Evolutionary conservation across 441 rosid genomes (phyloP), one percentile per base, ranked within the genome.

Genomic region (Raphanus hybrid): DNA sequence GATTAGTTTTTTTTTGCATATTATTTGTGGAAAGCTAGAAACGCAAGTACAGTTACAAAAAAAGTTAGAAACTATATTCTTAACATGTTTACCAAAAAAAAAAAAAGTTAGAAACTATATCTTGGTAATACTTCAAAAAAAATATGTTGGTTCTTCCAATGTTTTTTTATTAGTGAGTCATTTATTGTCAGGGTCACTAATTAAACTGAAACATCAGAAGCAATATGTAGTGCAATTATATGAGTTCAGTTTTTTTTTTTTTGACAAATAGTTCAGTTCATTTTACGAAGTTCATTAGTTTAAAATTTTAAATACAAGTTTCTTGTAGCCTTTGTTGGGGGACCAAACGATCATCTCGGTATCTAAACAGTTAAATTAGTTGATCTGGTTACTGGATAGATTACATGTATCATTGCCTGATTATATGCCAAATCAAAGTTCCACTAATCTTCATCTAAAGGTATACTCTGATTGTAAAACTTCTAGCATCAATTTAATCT

Each of bases 331-430:
- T 67, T 71, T 54, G 70, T 74, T 62, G 80, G 72, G 64, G 67
- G 62, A 76, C 37, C 73, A 80, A 62, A 70, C 43, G 75, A 69
- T 55, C 74, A 78, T 85, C 80, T 84, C 78, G 85, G 80, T 79
- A 80, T 74, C 80, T 80, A 79, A 79, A 71, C 41, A 61, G 32
- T 65, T 67, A 64, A 71, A 27, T 55, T 39, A 35, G 74, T 55
- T 58, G 43, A 59, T 69, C 16, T 64, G 4, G 67, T 65, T 71
- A 71, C 26, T 14, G 66, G 65, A 57, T 70, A 27, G 26, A 60
- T 60, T 71, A 43, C 67, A 65, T 71, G 76, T 64, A 70, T 61
- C 68, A 61, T 27, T 20, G 23, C 20, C 45, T 34, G 12, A 41
- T 60, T 9, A 60, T 34, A 10, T 67, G 52, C 37, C 20, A 48